Conservation (phyloP, 495 filamentous ascomycete species). For the Aspergillus cavernicola region DNA sequence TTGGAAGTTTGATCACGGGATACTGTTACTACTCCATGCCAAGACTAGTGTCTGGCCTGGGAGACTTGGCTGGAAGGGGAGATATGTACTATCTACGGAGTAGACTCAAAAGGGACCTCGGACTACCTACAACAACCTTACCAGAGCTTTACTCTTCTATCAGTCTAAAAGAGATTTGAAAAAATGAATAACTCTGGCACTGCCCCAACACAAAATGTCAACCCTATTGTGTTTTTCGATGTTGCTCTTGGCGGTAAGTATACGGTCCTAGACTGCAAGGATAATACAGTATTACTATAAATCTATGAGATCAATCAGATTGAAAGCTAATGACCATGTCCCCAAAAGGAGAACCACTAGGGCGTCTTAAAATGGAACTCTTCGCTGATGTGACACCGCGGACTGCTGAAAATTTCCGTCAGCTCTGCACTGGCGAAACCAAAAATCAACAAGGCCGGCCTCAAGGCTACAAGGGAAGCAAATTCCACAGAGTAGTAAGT, state of each 20-base stretch:
- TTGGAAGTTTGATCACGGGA: conserved; percentile 9
- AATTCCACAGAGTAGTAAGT: conserved; percentile 91
- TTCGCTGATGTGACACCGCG: conserved; percentile 79
- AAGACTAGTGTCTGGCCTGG: too few relatives aligned
- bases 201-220: conserved; percentile 19
- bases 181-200: conserved; percentile 6
- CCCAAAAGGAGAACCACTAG: conserved; percentile 74
- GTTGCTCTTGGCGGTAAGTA: conserved; percentile 80
- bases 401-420: conserved; percentile 95
- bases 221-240: conserved; percentile 87
- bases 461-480: conserved; percentile 89
- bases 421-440: conserved; percentile 92
- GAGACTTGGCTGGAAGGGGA: too few relatives aligned
- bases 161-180: not conserved
- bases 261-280: too few relatives aligned
- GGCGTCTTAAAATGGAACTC: conserved; percentile 90
- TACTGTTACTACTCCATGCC: not conserved
- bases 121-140: too few relatives aligned
- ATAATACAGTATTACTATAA: not conserved
- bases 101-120: too few relatives aligned
- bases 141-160: not conserved
- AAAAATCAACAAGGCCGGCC: conserved; percentile 77
- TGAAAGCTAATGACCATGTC: not conserved
- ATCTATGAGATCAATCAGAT: too few relatives aligned
- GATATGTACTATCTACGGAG: too few relatives aligned